These are phyloP conservation scores for Fonsecaea nubica DNA, from an alignment of 2,329 filamentous ascomycete species.

Conservation along the genomic window DNA sequence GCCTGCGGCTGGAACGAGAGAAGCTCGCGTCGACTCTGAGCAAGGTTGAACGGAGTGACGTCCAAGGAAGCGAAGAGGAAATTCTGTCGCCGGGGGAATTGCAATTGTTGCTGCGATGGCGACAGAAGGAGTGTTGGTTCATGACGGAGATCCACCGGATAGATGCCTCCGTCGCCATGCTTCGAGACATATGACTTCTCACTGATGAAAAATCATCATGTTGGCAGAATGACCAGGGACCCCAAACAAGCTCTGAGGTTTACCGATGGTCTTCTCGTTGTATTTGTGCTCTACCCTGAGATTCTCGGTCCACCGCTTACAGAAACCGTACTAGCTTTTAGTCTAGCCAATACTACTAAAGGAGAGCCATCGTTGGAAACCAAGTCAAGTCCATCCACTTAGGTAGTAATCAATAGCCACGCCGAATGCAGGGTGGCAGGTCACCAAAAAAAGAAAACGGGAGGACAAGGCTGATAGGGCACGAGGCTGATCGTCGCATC, in stretches of 20 bases:
- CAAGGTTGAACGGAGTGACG: conserved; percentile 83
- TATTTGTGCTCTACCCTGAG: not conserved
- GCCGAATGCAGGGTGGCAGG: no score
- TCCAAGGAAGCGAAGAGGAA: conserved; percentile 81
- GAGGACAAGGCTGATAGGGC: not conserved
- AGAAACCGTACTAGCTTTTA: not conserved
- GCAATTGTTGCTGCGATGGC: conserved; percentile 69
- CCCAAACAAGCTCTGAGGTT: not conserved
- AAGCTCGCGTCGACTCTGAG: conserved; percentile 75
- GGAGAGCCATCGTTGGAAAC: not conserved
- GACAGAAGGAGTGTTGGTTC: conserved; percentile 70
- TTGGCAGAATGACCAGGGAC: not conserved
- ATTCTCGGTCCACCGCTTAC: not conserved
- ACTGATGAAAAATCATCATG: not conserved
- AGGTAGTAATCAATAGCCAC: not conserved
- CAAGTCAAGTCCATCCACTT: not conserved
- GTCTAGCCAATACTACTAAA: not conserved
- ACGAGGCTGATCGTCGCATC: not conserved
- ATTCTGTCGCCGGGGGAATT: conserved; percentile 78
- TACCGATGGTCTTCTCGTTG: not conserved
- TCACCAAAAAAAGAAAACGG: not conserved
- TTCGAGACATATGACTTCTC: conserved; percentile 72
- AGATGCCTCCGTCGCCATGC: conserved; percentile 82
- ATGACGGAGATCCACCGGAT: conserved; percentile 78
- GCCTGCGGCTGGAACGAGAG: conserved; percentile 75